A percentile compares a stretch with the other conserved stretches of the same genome.
These are phyloP conservation scores for Alternaria rosae DNA, from an alignment of 2,329 filamentous ascomycete species.

Conservation along the genomic window DNA sequence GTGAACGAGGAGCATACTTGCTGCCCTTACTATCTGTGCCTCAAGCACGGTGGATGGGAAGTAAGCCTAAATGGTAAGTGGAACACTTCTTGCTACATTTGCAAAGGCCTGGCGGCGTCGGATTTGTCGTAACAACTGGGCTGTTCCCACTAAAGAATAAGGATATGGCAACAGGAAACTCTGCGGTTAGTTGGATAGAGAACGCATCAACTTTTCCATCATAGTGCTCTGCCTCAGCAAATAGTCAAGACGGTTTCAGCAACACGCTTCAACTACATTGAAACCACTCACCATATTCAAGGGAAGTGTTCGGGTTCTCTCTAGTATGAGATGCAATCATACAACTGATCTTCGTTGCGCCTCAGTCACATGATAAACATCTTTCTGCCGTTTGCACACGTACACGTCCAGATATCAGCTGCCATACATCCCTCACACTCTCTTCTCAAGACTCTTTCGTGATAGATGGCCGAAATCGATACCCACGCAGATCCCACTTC, in stretches of 20 bases:
- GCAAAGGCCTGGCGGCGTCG: neutral
- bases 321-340: neutral
- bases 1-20: neutral
- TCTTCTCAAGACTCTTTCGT: neutral
- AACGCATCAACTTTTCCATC: neutral
- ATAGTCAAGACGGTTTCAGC: rapidly evolving
- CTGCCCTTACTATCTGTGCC: neutral
- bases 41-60: neutral
- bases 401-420: neutral
- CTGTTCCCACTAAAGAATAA: neutral
- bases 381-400: neutral
- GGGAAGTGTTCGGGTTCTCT: no score
- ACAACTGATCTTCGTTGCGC: neutral
- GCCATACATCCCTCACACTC: neutral
- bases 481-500: neutral
- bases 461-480: neutral
- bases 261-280: neutral
- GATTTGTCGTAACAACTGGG: neutral
- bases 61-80: neutral
- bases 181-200: neutral
- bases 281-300: neutral
- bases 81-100: neutral
- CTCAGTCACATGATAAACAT: neutral
- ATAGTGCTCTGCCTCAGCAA: neutral
- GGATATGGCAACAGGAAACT: neutral